Base-by-base conservation (phyloP, 805 yeast species). In the Candida cerambycidarum region DNA sequence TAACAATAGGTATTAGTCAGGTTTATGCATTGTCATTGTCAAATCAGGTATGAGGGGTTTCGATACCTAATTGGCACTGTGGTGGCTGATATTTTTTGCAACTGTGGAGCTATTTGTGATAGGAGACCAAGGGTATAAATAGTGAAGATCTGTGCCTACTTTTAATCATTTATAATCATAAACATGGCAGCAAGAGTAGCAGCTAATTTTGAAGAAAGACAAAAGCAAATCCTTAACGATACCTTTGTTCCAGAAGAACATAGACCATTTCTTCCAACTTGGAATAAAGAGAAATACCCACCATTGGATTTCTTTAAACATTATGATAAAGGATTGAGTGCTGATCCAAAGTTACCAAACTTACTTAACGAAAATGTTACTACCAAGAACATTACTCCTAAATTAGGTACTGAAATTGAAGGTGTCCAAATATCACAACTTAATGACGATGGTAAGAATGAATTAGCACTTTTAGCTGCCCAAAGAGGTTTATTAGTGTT, bases 401-500 rank as follows among this genome's bases (percentile, higher is more conserved):
- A 78, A 55, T 66, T 85, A 42, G 95, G 93, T n/a, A 69, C 82
- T 13, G 88, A 80, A 51, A 65, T 85, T 25, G 61, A 59, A 13
- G 83, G 83, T 32, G 56, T 83, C 32, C 87, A 82, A 53, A 63
- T 83, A 38, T 75, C 83, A 13, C 57, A 69, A 30, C 71, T 83
- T 48, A 58, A 66, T 42, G 73, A 71, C 38, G 63, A 63, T 15
- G 88, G 75, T 23, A 81, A 79, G 55, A 79, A 84, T 51, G 90
- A 84, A 52, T 68, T 85, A 45, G 89, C 90, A 1, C 65, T 80
- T 19, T 68, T 74, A 25, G 80, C 79, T 39, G 89, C 85, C 15
- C 79, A 80, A 54, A 68, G 83, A 55, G 89, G 86, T 55, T 82
- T 84, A 36, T 79, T 79, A 17, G 77, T 80, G 2, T 80, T 82